Base-by-base conservation (phyloP, 768 basidiomycete genomes). In the Paxillus rubicundulus region DNA sequence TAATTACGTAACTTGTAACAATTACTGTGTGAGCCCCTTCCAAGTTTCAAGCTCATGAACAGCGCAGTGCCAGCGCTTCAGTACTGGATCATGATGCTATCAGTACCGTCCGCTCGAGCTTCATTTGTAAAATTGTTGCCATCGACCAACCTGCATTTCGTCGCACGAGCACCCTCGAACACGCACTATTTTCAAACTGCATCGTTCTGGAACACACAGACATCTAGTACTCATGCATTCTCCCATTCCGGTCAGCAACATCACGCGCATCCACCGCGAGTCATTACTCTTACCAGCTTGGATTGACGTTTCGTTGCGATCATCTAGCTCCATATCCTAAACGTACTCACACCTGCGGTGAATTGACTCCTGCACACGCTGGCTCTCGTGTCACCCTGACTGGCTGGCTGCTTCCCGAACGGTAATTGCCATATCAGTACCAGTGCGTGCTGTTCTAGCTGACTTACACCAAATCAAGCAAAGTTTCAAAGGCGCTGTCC, bases 401-500 rank as follows among this genome's bases (percentile, higher is more conserved):
- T 20, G 94, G 94, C 32, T 91, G 87, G 86, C 74, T 96, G 52
- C 83, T 88, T 59, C 81, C 85, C 50, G 87, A 86, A 72, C 82
- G 92, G 91, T 92, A 71, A 71, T 79, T 74, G 54, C 59, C 66
- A 45, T 50, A 34, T 53, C 50, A 34, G 40, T 27, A 30, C 45
- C 59, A 65, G 65, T 69, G 67, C 65, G 71, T 65, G 62, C 64
- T 63, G 53, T 50, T 38, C 53, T 62, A 58, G 59, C 70, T 76
- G 59, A 77, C 61, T 62, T 65, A 60, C 61, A 62, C 65, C 57
- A 54, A 61, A 64, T 64, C 45, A 74, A 93, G 90, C 30, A 86
- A 86, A 69, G 77, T 85, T 16, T 76, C 75, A 49, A 85, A 82
- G 69, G 71, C 70, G 46, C 72, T 93, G 61, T 89, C 89, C 51